A percentile compares a stretch with the other conserved stretches of the same genome.
Conservation (phyloP, 2,329 filamentous ascomycete genomes). For the Paraphoma chrysanthemicola region DNA sequence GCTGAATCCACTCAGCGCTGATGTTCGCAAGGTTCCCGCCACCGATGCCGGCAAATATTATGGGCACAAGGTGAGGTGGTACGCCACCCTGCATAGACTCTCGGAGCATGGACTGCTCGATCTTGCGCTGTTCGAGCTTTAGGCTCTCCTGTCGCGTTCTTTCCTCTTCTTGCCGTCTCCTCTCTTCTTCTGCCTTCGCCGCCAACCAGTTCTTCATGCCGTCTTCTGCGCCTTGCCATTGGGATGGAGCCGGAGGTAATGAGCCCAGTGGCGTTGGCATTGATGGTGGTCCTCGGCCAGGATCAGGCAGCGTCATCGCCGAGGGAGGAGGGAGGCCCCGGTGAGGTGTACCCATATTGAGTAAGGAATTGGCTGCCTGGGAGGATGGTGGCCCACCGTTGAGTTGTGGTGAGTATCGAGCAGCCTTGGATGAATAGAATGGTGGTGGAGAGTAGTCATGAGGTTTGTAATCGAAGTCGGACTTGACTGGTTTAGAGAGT, state of each 20-base stretch:
- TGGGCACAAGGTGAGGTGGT: slow-evolving; percentile 59
- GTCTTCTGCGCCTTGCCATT: slow-evolving; percentile 60
- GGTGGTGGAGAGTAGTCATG: slow-evolving; percentile 57
- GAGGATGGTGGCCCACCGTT: slow-evolving; percentile 49
- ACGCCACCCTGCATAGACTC: slow-evolving; percentile 60
- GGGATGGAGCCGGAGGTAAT: slow-evolving; percentile 54
- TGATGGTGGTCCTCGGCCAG: slow-evolving; percentile 47
- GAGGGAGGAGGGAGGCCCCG: slow-evolving; percentile 61
- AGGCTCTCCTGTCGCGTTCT: slow-evolving; percentile 59
- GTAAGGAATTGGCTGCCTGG: slow-evolving; percentile 51
- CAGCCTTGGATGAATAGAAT: slow-evolving; percentile 47
- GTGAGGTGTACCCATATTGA: slow-evolving; percentile 59
- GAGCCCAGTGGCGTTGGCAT: slow-evolving; percentile 47
- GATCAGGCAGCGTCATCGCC: slow-evolving; percentile 60
- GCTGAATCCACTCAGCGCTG: slow-evolving; percentile 59
- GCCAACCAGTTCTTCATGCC: slow-evolving; percentile 60
- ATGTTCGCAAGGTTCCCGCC: slow-evolving; percentile 56
- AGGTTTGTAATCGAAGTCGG: slow-evolving; percentile 56
- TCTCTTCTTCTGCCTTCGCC: slow-evolving; percentile 61
- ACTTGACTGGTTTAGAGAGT: slow-evolving; percentile 56
- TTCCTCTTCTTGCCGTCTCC: slow-evolving; percentile 61
- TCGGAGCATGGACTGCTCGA: slow-evolving; percentile 60
- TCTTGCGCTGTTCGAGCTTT: slow-evolving; percentile 58
- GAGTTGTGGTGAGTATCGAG: slow-evolving; percentile 49
- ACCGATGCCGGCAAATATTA: slow-evolving; percentile 62